These are phyloP conservation scores for Coriaria nepalensis DNA, from an alignment of 306 rosid species.

Conservation along the genomic window DNA sequence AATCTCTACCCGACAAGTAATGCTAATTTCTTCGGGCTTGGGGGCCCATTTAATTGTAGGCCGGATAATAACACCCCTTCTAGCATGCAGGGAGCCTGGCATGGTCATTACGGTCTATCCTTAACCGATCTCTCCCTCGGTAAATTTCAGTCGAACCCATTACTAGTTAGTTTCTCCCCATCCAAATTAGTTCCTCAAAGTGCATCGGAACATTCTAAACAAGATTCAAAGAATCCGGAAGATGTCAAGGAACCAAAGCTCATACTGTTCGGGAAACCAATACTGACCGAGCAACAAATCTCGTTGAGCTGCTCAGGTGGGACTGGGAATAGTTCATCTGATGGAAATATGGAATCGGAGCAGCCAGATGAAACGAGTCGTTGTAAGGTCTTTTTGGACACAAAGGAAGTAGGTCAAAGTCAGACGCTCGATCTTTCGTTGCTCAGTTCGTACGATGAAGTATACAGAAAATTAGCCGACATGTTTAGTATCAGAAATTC, in stretches of 20 bases:
- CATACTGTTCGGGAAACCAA: slow-evolving; percentile 65
- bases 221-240: slow-evolving; percentile 30
- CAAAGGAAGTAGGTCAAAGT: slow-evolving; percentile 68
- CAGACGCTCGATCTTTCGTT: slow-evolving; percentile 56
- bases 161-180: slow-evolving; percentile 37
- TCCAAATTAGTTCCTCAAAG: slow-evolving; percentile 29
- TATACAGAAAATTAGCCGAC: slow-evolving; percentile 43
- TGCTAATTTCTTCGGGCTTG: slow-evolving; percentile 39
- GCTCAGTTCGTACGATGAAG: slow-evolving; percentile 51
- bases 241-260: slow-evolving; percentile 52
- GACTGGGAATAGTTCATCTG: slow-evolving; percentile 49
- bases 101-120: slow-evolving; percentile 67
- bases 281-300: slow-evolving; percentile 64
- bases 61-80: slow-evolving; percentile 74
- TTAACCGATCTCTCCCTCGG: slow-evolving; percentile 58
- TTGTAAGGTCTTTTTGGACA: slow-evolving; percentile 67
- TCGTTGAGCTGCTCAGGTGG: slow-evolving; percentile 47
- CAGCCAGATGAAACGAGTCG: slow-evolving; percentile 48
- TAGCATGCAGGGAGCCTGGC: slow-evolving; percentile 99
- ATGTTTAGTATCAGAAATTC: slow-evolving; percentile 66
- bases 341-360: slow-evolving; percentile 49
- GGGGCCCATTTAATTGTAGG: slow-evolving; percentile 49
- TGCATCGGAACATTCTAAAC: slow-evolving; percentile 32
- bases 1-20: slow-evolving; percentile 44
- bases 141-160: slow-evolving; percentile 51